Evolutionary conservation across 148 eudicot genomes (phyloP), one percentile per base, ranked within the genome.

Genomic region (Persicaria tinctoria): DNA sequence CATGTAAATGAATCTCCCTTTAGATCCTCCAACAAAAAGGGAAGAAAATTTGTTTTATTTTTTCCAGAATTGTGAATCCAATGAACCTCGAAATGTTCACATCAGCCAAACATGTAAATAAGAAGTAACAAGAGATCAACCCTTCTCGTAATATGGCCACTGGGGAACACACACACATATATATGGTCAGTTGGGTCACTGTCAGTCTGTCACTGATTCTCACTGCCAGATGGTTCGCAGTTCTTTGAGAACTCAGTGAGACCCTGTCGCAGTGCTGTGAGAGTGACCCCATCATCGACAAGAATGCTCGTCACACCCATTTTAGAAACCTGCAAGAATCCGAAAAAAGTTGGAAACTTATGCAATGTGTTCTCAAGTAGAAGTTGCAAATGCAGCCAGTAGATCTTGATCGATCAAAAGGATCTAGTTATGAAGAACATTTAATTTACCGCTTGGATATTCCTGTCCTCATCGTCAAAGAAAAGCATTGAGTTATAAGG

Each of bases 381-480:
- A 5, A 69, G 57, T 5, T 44, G 72, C 5, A 12, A 45, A 68
- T 44, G 17, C 49, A 69, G 27, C 49, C 16, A 69, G 48, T 14
- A 12, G 8, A 45, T 44, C 3, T 69, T 45, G 49, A 38, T 69
- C 3, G 49, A 13, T 69, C 2, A 32, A 32, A 1, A 32, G 3
- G 46, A 27, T 12, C 10, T 38, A 18, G 50, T 23, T 14, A 32
- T 1, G 60, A 55, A n/a, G 23, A 11, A 49, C 5, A 18, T 2
- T 89, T 32, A 32, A 32, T 32, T 32, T 32, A 95, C 99, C 71
- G 94, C 77, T 74, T 87, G 80, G 51, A 90, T 92, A 80, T 95
- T 95, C 78, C 97, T 87, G 76, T 90, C 84, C 78, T 92, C 99
- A 9, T 95, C 99, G 75, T 95, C 99, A 70, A 92, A 95, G 82